Base-by-base conservation (phyloP, 2,329 filamentous ascomycete genomes). In the Chaetomium sp. region DNA sequence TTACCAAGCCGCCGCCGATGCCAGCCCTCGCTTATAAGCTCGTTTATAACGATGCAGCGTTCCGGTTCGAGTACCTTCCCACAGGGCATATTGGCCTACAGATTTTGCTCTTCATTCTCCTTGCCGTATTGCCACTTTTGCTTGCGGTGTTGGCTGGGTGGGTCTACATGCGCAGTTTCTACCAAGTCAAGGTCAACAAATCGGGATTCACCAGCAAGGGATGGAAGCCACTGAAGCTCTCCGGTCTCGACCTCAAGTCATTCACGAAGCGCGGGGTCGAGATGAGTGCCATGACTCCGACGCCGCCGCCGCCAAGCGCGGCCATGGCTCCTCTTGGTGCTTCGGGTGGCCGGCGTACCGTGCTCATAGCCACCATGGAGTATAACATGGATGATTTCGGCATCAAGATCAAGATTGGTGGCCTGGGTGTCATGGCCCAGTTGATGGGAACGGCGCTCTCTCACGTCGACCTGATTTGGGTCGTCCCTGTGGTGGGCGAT, bases 361-460 rank as follows among this genome's bases (percentile, higher is more conserved):
- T 89, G 2, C 80, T 90, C 25, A 88, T 90, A 60, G 87, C 86
- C 13, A 90, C 87, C 7, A 89, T 90, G 85, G 87, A 90, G 74
- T 90, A 90, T 75, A 86, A 90, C 67, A 89, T 90, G 66, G 85
- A 87, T 62, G 87, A 90, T 72, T 90, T 87, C 85, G 81, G 76
- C 4, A 87, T 90, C 76, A 90, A 88, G 75, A 87, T 90, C 76
- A 90, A 90, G 76, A 90, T 90, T 55, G 87, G 87, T 65, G 87
- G 87, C 66, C 79, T 90, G 4, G 87, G 87, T 74, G 87, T 89
- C 66, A 90, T 90, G 87, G 87, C 87, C 38, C 85, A 88, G 69
- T 77, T 90, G 2, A 90, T 90, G 87, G 85, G 85, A 21, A 87
- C 87, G 72, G 84, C 86, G 60, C 81, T 90, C 12, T 79, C 83